These are phyloP conservation scores for Phialocephala sp. DNA, from an alignment of 2,329 filamentous ascomycete species.

Conservation along the genomic window DNA sequence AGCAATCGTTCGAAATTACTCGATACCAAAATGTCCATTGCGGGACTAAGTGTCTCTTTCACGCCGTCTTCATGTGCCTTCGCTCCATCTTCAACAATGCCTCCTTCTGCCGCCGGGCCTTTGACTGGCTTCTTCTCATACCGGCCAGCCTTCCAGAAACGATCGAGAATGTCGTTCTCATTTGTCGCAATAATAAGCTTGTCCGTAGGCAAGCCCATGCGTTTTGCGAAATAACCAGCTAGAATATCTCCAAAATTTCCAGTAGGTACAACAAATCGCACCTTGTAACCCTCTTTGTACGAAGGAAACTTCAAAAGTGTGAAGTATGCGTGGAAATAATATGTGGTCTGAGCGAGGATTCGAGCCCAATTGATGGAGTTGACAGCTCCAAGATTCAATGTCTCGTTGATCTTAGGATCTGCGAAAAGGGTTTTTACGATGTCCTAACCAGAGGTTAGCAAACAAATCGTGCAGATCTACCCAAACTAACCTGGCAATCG, in stretches of 20 bases:
- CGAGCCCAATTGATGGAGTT: conserved; percentile 97
- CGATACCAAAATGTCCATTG: conserved; percentile 97
- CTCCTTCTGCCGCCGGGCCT: conserved; percentile 60
- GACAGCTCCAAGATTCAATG: conserved; percentile 85
- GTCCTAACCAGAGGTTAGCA: conserved; percentile 57
- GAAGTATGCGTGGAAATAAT: conserved; percentile 97
- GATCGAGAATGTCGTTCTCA: conserved; percentile 94
- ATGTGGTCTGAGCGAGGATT: conserved; percentile 95
- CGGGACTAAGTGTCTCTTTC: conserved; percentile 89
- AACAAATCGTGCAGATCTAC: background rate
- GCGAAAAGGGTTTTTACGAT: conserved; percentile 93
- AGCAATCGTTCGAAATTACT: conserved; percentile 96
- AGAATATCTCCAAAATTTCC: conserved; percentile 98
- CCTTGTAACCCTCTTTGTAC: conserved; percentile 69
- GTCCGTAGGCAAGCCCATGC: conserved; percentile 86
- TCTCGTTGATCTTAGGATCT: conserved; percentile 81
- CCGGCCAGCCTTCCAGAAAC: conserved; percentile 88
- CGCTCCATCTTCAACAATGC: conserved; percentile 59
- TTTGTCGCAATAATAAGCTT: conserved; percentile 95
- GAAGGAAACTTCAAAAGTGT: conserved; percentile 66
- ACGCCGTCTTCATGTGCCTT: conserved; percentile 73
- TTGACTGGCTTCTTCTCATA: conserved; percentile 84
- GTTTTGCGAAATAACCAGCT: conserved; percentile 88
- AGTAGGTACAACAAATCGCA: conserved; percentile 89
- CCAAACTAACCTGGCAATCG: conserved; percentile 76